These are phyloP conservation scores for Trichoderma arundinaceum DNA, from an alignment of 2,329 filamentous ascomycete genomes.

Conservation along the genomic window DNA sequence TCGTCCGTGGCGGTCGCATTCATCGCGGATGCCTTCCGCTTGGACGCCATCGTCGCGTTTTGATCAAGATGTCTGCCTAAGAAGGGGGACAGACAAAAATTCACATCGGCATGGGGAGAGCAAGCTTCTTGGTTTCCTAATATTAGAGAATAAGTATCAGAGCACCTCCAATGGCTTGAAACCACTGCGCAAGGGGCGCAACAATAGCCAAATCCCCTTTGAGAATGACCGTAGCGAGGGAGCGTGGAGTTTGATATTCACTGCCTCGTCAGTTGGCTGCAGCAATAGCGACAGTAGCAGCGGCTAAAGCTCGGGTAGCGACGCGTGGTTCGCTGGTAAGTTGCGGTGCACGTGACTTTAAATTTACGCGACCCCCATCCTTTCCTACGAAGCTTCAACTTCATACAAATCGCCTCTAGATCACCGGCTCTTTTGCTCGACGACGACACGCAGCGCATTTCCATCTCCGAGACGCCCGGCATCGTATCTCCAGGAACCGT, in stretches of 20 bases:
- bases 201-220: neutral
- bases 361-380: constrained; percentile 48
- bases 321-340: constrained; percentile 28
- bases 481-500: constrained; percentile 1
- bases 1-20: constrained; percentile 72
- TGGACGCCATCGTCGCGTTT: constrained; percentile 75
- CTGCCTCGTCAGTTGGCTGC: constrained; percentile 14
- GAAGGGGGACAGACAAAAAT: constrained; percentile 3
- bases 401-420: constrained; percentile 37
- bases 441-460: constrained; percentile 34
- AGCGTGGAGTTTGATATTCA: constrained; percentile 6
- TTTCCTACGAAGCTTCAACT: constrained; percentile 42
- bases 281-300: constrained; percentile 14
- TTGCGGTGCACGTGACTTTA: constrained; percentile 50
- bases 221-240: neutral
- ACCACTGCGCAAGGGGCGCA: neutral
- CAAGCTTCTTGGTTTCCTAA: neutral
- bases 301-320: constrained; percentile 30
- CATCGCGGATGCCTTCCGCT: constrained; percentile 84
- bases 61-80: constrained; percentile 15
- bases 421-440: constrained; percentile 33
- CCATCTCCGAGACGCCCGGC: constrained; percentile 19
- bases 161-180: neutral
- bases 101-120: constrained; percentile 22
- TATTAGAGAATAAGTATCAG: neutral